Evolutionary conservation across 441 rosid genomes (phyloP), one percentile per base, ranked within the genome.

Genomic region (Jatropha podagrica): DNA sequence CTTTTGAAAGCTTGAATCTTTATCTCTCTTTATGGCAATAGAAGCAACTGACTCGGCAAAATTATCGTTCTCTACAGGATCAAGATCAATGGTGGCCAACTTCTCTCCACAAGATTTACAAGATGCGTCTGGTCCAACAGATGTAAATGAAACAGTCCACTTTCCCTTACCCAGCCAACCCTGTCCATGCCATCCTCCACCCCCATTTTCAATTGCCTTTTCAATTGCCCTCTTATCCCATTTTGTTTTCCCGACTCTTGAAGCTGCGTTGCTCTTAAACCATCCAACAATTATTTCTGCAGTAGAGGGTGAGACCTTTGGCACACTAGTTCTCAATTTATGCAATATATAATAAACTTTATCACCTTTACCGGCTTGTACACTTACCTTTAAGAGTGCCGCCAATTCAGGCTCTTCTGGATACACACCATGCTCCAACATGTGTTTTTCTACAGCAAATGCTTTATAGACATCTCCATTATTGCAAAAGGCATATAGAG

Each of bases 81-180:
- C 90, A 75, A 91, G 87, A 77, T 91, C 93, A 46, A 89, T 85
- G 40, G 83, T 81, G 65, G 85, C 84, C 86, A 91, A 79, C 76
- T 85, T 86, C 76, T 86, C 85, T 18, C 90, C 88, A 75, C 95
- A 89, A 65, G 86, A 84, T 74, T 75, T 79, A 81, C 95, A 91
- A 18, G 80, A 69, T 61, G 82, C 95, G 83, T 89, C 86, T 58
- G 32, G 68, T 67, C 85, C 87, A 74, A 91, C 55, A 20, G 74
- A 17, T 4, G 93, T 73, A 68, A 9, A 70, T 32, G 87, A 83
- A 61, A 89, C 66, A 7, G 13, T 76, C 95, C 93, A 89, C 77
- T 76, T 85, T 69, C 91, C 91, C 75, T 77, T 85, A n/a, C 93
- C 95, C 65, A 91, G 72, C 95, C 93, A 91, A 64, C 91, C 95